A percentile compares a stretch with the other conserved stretches of the same genome.
These are phyloP conservation scores for Phytophthora rubi DNA, from an alignment of 352 stramenopile genomes.

Conservation along the genomic window DNA sequence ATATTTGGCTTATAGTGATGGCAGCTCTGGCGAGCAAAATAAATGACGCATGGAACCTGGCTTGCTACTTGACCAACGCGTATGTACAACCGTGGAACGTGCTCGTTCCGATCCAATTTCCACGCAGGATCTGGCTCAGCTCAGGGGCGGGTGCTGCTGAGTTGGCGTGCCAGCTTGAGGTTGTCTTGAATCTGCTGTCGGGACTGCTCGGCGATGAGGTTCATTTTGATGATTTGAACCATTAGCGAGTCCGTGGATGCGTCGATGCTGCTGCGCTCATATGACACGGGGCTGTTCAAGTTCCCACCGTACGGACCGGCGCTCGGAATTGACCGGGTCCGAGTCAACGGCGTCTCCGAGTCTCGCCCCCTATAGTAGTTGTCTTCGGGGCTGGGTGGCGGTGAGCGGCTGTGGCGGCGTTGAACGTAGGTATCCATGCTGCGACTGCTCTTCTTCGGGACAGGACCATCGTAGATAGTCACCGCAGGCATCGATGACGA, in stretches of 20 bases:
- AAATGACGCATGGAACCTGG: constrained; percentile 32
- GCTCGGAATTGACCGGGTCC: constrained; percentile 15
- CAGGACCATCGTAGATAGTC: constrained; percentile 27
- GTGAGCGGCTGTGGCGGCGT: constrained; percentile 22
- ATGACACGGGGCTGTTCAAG: constrained; percentile 21
- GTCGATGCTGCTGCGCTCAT: constrained; percentile 18
- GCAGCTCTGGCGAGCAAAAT: constrained; percentile 30
- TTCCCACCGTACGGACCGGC: constrained; percentile 14
- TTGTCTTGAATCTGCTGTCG: constrained; percentile 67
- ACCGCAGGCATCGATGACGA: constrained; percentile 38
- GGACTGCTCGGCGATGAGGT: constrained; percentile 74
- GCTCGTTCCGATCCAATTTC: constrained; percentile 44
- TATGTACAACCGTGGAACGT: constrained; percentile 32
- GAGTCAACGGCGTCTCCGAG: constrained; percentile 35
- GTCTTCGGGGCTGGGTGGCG: constrained; percentile 15
- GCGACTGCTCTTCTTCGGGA: constrained; percentile 22
- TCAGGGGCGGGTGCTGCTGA: constrained; percentile 35
- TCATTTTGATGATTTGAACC: constrained; percentile 78
- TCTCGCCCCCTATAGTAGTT: constrained; percentile 31
- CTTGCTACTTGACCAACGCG: constrained; percentile 26
- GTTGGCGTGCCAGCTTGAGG: constrained; percentile 58
- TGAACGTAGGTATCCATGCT: constrained; percentile 30
- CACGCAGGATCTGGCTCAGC: constrained; percentile 26
- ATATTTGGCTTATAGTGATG: constrained; percentile 34
- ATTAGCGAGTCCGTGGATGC: constrained; percentile 63